Evolutionary conservation across 2,329 filamentous ascomycete species (phyloP).

Genomic region (Cladophialophora exuberans): DNA sequence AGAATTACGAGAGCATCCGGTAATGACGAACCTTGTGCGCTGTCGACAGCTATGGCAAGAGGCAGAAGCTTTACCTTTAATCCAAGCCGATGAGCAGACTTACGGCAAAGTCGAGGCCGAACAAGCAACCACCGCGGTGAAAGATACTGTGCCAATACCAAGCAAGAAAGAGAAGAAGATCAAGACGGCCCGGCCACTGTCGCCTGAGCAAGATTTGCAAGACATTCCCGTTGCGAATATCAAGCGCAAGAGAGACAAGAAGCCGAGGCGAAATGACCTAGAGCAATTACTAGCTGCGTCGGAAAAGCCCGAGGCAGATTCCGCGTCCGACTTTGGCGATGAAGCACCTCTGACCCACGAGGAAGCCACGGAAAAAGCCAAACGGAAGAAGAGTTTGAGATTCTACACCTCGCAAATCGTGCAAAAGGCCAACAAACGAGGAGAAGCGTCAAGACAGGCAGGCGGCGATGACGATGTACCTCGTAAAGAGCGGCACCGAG

Average conservation of each 20-base stretch:
- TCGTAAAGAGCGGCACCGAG: slow-evolving; percentile 82
- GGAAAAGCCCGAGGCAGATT: slow-evolving; percentile 62
- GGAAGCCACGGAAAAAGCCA: slow-evolving; percentile 82
- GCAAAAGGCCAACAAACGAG: slow-evolving; percentile 84
- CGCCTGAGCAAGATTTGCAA: not conserved
- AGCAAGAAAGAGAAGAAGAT: slow-evolving; percentile 44
- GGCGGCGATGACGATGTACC: slow-evolving; percentile 65
- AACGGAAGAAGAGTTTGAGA: slow-evolving; percentile 86
- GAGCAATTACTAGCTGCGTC: slow-evolving; percentile 40
- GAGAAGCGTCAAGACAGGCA: slow-evolving; percentile 66
- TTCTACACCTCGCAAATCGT: slow-evolving; percentile 99
- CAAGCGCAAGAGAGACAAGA: slow-evolving; percentile 65
- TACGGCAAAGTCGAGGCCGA: slow-evolving; percentile 33
- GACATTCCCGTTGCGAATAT: not conserved
- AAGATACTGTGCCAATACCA: slow-evolving; percentile 44
- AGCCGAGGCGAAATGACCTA: slow-evolving; percentile 54
- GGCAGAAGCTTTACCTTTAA: slow-evolving; percentile 62
- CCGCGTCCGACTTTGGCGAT: slow-evolving; percentile 95
- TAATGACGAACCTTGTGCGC: slow-evolving; percentile 83
- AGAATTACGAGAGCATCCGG: slow-evolving; percentile 84
- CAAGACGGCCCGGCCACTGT: slow-evolving; percentile 50
- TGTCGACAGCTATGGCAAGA: slow-evolving; percentile 80
- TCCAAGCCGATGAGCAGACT: slow-evolving; percentile 51
- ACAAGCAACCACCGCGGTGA: slow-evolving; percentile 25
- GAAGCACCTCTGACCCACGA: slow-evolving; percentile 77